Conservation (phyloP, 2,329 filamentous ascomycete species). For the Hymenoscyphus fructigenus region DNA sequence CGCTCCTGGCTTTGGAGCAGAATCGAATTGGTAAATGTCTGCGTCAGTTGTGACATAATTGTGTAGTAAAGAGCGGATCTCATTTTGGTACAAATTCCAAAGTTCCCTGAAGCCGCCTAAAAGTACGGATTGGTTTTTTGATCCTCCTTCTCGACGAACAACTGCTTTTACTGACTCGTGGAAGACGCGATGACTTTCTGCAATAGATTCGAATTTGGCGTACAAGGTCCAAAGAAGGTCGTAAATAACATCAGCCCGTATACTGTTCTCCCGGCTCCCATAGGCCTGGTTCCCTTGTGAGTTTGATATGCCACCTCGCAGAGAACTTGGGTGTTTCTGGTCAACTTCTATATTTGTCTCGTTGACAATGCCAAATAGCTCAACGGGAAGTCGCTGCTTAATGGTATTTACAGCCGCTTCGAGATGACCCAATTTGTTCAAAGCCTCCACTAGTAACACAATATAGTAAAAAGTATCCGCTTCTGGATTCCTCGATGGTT, state of each 20-base stretch:
- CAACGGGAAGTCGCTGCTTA: conserved; percentile 89
- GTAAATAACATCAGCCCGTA: conserved; percentile 81
- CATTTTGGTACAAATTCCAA: conserved; percentile 97
- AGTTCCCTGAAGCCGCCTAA: conserved; percentile 91
- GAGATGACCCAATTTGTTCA: conserved; percentile 85
- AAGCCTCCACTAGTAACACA: conserved; percentile 77
- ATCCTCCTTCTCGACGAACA: conserved; percentile 71
- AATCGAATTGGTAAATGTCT: conserved; percentile 69
- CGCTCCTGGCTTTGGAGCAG: conserved; percentile 52
- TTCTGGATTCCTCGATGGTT: conserved; percentile 90
- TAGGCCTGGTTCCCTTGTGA: conserved; percentile 61
- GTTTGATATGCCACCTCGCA: conserved; percentile 53
- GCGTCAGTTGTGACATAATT: conserved; percentile 95
- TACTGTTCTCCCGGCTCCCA: conserved; percentile 68
- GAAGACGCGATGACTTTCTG: conserved; percentile 89
- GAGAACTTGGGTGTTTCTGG: conserved; percentile 82
- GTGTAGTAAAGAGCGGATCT: conserved; percentile 90
- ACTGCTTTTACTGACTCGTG: conserved; percentile 90
- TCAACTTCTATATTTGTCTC: conserved; percentile 95
- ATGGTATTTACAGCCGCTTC: conserved; percentile 86
- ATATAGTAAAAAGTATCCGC: conserved; percentile 95
- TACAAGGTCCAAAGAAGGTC: conserved; percentile 91
- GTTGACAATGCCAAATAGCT: conserved; percentile 90
- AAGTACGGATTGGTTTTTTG: conserved; percentile 60
- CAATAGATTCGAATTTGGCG: conserved; percentile 95